These are phyloP conservation scores for Starmerella floris DNA, from an alignment of 805 yeast species.

Conservation along the genomic window DNA sequence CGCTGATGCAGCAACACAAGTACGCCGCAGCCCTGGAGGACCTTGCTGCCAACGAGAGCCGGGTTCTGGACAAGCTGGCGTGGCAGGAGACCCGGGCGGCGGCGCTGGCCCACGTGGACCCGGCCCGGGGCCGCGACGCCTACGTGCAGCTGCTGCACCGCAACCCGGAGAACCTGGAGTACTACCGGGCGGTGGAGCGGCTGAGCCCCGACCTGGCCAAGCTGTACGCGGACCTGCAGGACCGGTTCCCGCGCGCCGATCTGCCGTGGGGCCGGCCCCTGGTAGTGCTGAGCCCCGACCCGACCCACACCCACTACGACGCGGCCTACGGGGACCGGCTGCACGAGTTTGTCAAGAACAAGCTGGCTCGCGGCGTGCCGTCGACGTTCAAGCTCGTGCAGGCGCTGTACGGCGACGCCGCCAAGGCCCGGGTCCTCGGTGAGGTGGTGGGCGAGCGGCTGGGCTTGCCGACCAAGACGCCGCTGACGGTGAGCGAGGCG, in stretches of 20 bases:
- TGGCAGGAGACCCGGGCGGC: constrained; percentile 55
- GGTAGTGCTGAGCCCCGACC: constrained; percentile 22
- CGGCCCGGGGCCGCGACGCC: constrained; percentile 46
- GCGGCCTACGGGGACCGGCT: constrained; percentile 27
- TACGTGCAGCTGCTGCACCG: constrained; percentile 63
- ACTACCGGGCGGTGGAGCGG: constrained; percentile 54
- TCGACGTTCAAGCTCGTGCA: constrained; percentile 78
- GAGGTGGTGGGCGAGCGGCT: constrained; percentile 10
- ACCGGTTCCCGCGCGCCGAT: constrained; percentile 71
- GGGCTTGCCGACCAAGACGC: background rate
- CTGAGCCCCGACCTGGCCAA: constrained; percentile 33
- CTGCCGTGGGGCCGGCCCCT: constrained; percentile 69
- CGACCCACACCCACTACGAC: background rate
- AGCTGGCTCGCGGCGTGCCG: constrained; percentile 72
- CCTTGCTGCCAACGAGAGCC: constrained; percentile 31
- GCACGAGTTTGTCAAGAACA: constrained; percentile 41
- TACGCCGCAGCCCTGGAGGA: constrained; percentile 49
- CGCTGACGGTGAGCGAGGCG: constrained; percentile 18
- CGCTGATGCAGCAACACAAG: constrained; percentile 52
- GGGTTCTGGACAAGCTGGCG: constrained; percentile 38
- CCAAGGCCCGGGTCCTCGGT: constrained; percentile 1
- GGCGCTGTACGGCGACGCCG: constrained; percentile 26
- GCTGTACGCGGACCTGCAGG: constrained; percentile 50
- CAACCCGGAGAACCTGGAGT: constrained; percentile 66
- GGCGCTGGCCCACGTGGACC: constrained; percentile 45